Evolutionary conservation across 2,329 filamentous ascomycete genomes (phyloP), one percentile per base, ranked within the genome.

Genomic region (Nakataea oryzae): DNA sequence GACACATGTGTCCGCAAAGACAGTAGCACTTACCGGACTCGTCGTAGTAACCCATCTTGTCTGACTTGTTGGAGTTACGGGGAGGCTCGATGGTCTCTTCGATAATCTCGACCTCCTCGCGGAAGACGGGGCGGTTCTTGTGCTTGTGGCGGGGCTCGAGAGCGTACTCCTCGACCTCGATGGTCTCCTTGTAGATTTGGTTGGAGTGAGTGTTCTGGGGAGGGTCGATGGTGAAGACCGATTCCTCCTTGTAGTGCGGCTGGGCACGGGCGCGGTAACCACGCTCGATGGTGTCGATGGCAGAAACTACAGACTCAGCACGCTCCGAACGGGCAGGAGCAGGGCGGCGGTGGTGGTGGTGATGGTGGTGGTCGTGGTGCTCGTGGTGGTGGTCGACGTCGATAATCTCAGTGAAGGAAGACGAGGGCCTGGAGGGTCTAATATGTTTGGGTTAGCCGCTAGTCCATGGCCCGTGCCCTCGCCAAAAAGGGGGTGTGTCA

Each of bases 21-120:
- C 55, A 21, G 58, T 61, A 21, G 58, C 60, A 65, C 82, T 75
- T 74, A 85, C 82, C 81, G 69, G 82, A 78, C 66, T 86, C 81
- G 77, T 85, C 82, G 80, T 84, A 85, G 80, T 86, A 85, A 76
- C 82, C 83, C 83, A 86, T 86, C 75, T 82, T 84, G 76, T 80
- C 81, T 75, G 76, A 74, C 75, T 82, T 84, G 76, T 80, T 81
- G 76, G 76, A 74, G 70, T 80, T 78, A 64, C 76, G 73, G 67
- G 73, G 41, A 73, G 75, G 75, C 75, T 83, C 86, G 75, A 83
- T 84, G 79, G 83, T 89, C 80, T 83, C 88, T 78, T 83, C 85
- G 78, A 75, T 81, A 72, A 88, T 75, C 72, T 82, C 82, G 66
- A 81, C 75, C 71, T 86, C 80, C 71, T 83, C 77, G 74, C 80